Conservation (phyloP, 2,329 filamentous ascomycete genomes). For the Achaetomium macrosporum region DNA sequence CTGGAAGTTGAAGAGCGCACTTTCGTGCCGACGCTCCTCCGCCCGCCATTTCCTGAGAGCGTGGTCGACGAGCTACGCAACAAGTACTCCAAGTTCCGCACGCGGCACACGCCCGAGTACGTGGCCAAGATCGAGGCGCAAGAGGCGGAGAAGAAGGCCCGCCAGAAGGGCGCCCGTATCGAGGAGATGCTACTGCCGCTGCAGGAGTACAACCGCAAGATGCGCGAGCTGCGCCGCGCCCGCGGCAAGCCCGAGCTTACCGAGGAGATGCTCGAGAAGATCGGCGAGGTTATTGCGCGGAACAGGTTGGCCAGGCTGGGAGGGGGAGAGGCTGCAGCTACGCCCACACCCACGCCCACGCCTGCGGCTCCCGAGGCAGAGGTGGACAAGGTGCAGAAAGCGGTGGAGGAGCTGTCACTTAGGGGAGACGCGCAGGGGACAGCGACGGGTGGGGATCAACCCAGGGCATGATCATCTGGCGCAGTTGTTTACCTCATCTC, state of each 20-base stretch:
- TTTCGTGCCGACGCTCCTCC: conserved; percentile 71
- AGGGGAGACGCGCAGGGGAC: conserved; percentile 7
- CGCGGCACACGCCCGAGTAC: conserved; percentile 71
- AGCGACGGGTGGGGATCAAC: conserved; percentile 10
- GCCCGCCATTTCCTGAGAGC: conserved; percentile 69
- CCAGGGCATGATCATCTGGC: conserved; percentile 9
- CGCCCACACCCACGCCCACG: not conserved
- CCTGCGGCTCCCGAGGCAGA: conserved; percentile 1
- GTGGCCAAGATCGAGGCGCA: conserved; percentile 44
- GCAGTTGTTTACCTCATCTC: not conserved
- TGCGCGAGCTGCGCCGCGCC: conserved; percentile 45
- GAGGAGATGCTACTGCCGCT: conserved; percentile 48
- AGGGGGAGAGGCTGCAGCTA: not conserved
- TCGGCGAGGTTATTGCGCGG: conserved; percentile 55
- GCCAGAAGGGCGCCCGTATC: conserved; percentile 30
- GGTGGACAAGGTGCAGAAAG: conserved; percentile 18
- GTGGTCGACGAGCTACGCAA: conserved; percentile 82
- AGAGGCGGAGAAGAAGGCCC: conserved; percentile 33
- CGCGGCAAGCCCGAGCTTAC: conserved; percentile 52
- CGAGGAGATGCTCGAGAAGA: conserved; percentile 55
- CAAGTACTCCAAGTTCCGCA: conserved; percentile 76
- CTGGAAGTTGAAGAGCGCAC: conserved; percentile 68
- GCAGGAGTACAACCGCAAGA: conserved; percentile 53
- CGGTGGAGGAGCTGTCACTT: conserved; percentile 21
- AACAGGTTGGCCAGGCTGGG: conserved; percentile 30